phyloP scores from a whole-genome alignment of 2,329 filamentous ascomycete species.

The Cytospora chrysosperma region DNA sequence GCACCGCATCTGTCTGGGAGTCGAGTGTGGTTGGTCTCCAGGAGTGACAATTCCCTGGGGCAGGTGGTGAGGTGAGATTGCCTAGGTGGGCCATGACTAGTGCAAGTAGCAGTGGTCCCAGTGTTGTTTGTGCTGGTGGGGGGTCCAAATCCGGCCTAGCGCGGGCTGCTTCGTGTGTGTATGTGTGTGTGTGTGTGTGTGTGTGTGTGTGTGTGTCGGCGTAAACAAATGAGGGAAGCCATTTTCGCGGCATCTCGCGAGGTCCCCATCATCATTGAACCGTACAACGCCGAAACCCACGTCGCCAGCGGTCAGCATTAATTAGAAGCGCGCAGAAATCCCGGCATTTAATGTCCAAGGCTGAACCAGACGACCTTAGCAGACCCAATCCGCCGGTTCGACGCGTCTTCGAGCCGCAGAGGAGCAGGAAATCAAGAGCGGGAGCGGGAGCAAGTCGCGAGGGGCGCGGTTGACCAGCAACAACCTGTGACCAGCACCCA shows the following conservation, averaged over 20 bases:
- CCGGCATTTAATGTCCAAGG: conserved; percentile 8
- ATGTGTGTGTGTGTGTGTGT: too few relatives aligned
- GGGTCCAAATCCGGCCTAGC: conserved; percentile 13
- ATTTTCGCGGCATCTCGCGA: conserved; percentile 18
- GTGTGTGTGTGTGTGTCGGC: too few relatives aligned
- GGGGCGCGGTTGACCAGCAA: conserved; percentile 15
- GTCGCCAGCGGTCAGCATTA: conserved; percentile 20
- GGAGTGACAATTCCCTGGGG: too few relatives aligned
- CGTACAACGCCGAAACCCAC: conserved; percentile 10
- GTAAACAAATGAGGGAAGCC: conserved; percentile 22
- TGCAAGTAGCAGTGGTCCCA: neutral
- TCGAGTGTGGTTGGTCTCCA: too few relatives aligned
- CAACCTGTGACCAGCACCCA: neutral
- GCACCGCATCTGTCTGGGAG: too few relatives aligned
- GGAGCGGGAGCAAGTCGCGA: conserved; percentile 15
- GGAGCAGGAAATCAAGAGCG: neutral
- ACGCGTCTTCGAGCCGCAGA: conserved; percentile 18
- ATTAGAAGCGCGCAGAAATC: conserved; percentile 22
- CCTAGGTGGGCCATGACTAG: neutral
- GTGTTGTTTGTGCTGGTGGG: neutral
- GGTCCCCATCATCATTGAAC: conserved; percentile 1
- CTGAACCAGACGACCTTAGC: neutral
- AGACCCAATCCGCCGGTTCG: conserved; percentile 8
- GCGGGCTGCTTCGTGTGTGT: conserved; percentile 3
- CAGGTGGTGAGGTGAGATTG: too few relatives aligned